phyloP scores from a whole-genome alignment of 192 early-diverging fungal species.

The Coemansia sp. region DNA sequence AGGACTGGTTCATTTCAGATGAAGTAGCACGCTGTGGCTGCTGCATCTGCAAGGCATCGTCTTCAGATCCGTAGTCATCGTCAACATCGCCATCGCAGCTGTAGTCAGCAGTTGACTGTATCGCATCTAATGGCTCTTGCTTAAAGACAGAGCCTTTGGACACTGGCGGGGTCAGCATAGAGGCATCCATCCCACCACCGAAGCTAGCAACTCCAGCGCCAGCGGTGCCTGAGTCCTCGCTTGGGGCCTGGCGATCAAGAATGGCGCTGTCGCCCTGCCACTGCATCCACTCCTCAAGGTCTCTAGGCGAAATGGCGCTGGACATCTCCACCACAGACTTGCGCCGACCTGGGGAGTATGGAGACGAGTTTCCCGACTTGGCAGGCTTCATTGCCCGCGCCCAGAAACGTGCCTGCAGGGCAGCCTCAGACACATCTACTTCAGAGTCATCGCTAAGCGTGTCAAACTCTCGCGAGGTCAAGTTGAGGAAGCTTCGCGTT shows the following conservation, averaged over 20 bases:
- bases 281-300: conserved; percentile 48
- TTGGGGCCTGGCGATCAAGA: neutral
- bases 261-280: conserved; percentile 29
- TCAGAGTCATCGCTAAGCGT: conserved; percentile 38
- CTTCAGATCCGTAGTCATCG: neutral
- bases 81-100: neutral
- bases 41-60: conserved; percentile 8
- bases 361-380: conserved; percentile 37
- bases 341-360: conserved; percentile 40
- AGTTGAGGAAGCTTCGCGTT: conserved; percentile 17
- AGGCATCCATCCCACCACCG: neutral
- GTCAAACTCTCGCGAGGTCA: conserved; percentile 23
- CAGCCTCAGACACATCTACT: conserved; percentile 22
- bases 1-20: neutral
- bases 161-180: conserved; percentile 16
- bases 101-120: neutral
- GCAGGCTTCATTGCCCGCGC: conserved; percentile 43
- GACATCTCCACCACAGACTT: conserved; percentile 42
- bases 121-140: neutral
- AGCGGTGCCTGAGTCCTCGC: neutral
- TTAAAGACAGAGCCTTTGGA: conserved; percentile 11
- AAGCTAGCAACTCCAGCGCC: neutral
- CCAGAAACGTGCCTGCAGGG: conserved; percentile 42
- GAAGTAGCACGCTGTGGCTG: neutral
- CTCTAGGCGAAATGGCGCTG: conserved; percentile 33